Evolutionary conservation across 345 rosid species (phyloP), one percentile per base, ranked within the genome.

Genomic region (Laguncularia racemosa): DNA sequence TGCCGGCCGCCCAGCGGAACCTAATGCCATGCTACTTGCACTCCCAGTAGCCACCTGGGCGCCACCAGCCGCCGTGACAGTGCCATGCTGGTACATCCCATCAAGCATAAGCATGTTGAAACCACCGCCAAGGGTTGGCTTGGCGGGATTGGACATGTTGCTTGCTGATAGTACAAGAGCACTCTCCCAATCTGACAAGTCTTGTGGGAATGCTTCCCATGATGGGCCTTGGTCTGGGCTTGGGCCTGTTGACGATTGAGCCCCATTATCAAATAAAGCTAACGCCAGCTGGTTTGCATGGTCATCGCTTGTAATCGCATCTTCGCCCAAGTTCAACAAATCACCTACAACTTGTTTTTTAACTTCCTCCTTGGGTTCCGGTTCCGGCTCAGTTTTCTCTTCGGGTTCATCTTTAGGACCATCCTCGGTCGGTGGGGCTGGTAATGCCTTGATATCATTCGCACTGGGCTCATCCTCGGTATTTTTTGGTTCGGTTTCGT

Each of bases 31-130:
- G 17, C 97, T 87, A 72, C 93, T 83, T 48, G 91, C 85, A 49
- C 96, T 89, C 16, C 85, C 93, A n/a, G 63, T 62, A 17, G 73
- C 73, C 50, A 86, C 91, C 0, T 74, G 75, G 68, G 77, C 59
- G 60, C 78, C 84, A 0, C 83, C 19, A 51, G 78, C 74, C 63
- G 77, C 71, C 23, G 76, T 74, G 13, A 80, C 88, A 53, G 88
- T 73, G 69, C 96, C 99, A 61, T 84, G 96, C 65, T 93, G 96
- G 58, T 93, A 93, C 91, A 89, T 89, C 19, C 96, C 95, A 45
- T 78, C 91, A 53, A 93, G 80, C 72, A 93, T 61, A 73, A 88
- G 52, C 8, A 90, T 85, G 64, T 93, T 92, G 46, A 93, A 66
- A 26, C 99, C 97, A 33, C 99, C 99, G 2, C 92, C 98, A 80